Conservation (phyloP, 768 basidiomycete species). For the Amanita pseudoporphyria region DNA sequence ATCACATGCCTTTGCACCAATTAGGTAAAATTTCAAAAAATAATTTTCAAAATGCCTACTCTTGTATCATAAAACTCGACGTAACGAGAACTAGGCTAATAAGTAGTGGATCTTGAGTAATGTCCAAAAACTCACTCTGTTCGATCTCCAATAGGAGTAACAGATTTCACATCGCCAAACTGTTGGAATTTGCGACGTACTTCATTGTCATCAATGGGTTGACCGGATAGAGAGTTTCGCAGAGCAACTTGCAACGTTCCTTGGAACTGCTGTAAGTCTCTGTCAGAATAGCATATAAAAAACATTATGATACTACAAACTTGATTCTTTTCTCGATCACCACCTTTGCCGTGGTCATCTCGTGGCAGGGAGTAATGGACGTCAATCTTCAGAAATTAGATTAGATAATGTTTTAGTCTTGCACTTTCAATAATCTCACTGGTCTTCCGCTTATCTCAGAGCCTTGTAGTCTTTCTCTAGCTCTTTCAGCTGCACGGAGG, state of each 20-base stretch:
- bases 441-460: constrained; percentile 82
- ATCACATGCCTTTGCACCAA: constrained; percentile 47
- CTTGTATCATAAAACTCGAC: constrained; percentile 93
- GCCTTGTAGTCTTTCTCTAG: constrained; percentile 84
- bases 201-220: constrained; percentile 75
- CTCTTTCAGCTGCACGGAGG: constrained; percentile 85
- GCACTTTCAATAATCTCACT: constrained; percentile 39
- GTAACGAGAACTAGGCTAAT: constrained; percentile 60
- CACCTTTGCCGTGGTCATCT: constrained; percentile 64
- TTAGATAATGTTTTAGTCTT: constrained; percentile 15
- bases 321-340: constrained; percentile 76
- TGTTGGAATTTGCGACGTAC: constrained; percentile 79
- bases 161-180: constrained; percentile 83
- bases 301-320: constrained; percentile 26
- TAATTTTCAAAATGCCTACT: constrained; percentile 30
- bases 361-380: constrained; percentile 96
- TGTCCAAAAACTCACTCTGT: constrained; percentile 36
- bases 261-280: constrained; percentile 50
- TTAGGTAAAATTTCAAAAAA: constrained; percentile 7
- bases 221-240: constrained; percentile 56
- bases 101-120: background rate
- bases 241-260: constrained; percentile 78
- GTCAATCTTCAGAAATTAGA: constrained; percentile 62
- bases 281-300: background rate
- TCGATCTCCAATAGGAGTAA: constrained; percentile 57